phyloP scores from a whole-genome alignment of 2,329 filamentous ascomycete genomes.

The Cyphellophora europaea region DNA sequence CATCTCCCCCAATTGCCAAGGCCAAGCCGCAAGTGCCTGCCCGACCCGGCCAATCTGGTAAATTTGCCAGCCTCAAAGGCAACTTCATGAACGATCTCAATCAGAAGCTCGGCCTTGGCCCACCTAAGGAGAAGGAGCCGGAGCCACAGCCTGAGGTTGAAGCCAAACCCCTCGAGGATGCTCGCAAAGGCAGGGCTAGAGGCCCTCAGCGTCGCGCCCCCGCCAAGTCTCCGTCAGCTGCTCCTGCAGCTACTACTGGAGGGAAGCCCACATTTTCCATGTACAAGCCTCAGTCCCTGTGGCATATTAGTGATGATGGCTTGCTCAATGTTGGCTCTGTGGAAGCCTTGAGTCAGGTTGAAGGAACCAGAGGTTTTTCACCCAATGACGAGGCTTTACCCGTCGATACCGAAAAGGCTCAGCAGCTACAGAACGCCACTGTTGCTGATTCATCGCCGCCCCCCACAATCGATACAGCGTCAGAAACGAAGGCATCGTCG shows the following conservation, averaged over 20 bases:
- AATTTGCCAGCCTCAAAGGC: slow-evolving; percentile 84
- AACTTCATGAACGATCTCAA: slow-evolving; percentile 92
- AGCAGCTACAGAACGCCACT: slow-evolving; percentile 52
- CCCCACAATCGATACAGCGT: slow-evolving; percentile 6
- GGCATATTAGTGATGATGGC: slow-evolving; percentile 17
- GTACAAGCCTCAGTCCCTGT: slow-evolving; percentile 12
- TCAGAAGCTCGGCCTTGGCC: slow-evolving; percentile 76
- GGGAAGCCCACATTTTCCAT: slow-evolving; percentile 11
- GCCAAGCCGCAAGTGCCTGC: slow-evolving; percentile 76
- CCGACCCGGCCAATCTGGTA: slow-evolving; percentile 61
- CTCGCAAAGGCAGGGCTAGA: slow-evolving; percentile 79
- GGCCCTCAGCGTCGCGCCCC: slow-evolving; percentile 72
- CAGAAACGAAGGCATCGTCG: slow-evolving; percentile 1
- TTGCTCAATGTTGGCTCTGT: slow-evolving; percentile 9
- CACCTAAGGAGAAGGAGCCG: slow-evolving; percentile 62
- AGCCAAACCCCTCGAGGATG: slow-evolving; percentile 75
- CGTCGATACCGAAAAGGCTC: slow-evolving; percentile 50
- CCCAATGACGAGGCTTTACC: background rate
- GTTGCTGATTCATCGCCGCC: slow-evolving; percentile 36
- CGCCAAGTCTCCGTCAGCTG: slow-evolving; percentile 38
- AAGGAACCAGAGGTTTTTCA: too few species aligned
- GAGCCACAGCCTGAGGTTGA: slow-evolving; percentile 47
- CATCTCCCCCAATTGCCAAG: slow-evolving; percentile 43
- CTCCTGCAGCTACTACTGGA: background rate
- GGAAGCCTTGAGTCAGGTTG: background rate